These are phyloP conservation scores for Dorcoceras hygrometricum DNA, from an alignment of 257 asterid genomes.

Conservation along the genomic window DNA sequence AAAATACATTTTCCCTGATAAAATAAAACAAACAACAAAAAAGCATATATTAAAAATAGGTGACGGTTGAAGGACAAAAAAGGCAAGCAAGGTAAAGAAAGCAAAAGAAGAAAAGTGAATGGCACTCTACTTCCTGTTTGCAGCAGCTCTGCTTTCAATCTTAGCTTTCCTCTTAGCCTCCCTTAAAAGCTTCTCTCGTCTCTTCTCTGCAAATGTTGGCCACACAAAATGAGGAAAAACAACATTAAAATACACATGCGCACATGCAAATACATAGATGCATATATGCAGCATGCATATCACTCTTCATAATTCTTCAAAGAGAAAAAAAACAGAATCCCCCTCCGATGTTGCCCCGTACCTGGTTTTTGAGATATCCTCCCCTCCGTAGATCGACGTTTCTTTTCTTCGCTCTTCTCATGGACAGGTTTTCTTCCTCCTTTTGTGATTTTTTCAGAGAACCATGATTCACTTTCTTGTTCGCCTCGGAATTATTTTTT, in stretches of 20 bases:
- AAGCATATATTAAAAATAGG: not conserved
- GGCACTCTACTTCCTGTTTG: conserved; percentile 5
- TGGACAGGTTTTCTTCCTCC: conserved; percentile 21
- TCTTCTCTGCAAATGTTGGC: conserved; percentile 52
- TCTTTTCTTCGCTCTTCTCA: conserved; percentile 41
- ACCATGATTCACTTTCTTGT: conserved; percentile 20
- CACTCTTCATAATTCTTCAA: not conserved
- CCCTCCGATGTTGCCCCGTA: conserved; percentile 2
- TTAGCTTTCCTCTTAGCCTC: conserved; percentile 44
- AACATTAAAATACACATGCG: not conserved
- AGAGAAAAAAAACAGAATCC: not conserved
- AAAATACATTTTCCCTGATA: not conserved
- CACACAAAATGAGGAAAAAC: conserved; percentile 3
- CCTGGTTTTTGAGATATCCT: conserved; percentile 63
- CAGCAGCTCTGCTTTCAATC: conserved; percentile 17
- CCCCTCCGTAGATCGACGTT: conserved; percentile 48
- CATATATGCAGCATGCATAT: not conserved
- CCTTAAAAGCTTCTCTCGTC: conserved; percentile 56
- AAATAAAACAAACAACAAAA: no score
- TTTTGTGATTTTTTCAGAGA: conserved; percentile 22
- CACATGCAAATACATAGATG: no score
- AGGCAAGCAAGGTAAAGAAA: no score
- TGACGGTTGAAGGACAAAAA: no score
- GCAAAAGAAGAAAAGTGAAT: not conserved
- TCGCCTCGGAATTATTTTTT: conserved; percentile 27